Base-by-base conservation (phyloP, 345 rosid genomes). In the Populus deltoides region DNA sequence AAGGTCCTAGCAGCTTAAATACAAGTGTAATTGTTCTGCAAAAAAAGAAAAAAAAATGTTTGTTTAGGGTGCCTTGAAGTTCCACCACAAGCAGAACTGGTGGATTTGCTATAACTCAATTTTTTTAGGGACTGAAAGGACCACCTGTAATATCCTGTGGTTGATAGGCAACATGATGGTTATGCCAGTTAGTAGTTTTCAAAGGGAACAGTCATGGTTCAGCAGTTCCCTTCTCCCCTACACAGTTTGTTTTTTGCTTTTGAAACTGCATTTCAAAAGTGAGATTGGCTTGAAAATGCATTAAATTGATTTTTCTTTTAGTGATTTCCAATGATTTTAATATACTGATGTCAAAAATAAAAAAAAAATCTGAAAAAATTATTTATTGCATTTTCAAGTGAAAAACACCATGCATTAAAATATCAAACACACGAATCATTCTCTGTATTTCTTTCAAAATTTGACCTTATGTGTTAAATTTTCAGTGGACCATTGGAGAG, bases 401-500 rank as follows among this genome's bases (percentile, higher is more conserved):
- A 41, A 41, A 41, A 10, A 10, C 13, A 41, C 45, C 12, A 0
- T 41, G 36, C 5, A 33, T 33, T 5, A 33, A 0, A 12, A 10
- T 41, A 41, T 12, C 13, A 10, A 41, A 41, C 45, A 41, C 45
- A 10, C 10, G 6, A 62, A 20, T 63, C 67, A 63, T 27, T 27
- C 36, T 66, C 22, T 15, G 33, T 31, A 33, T 66, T 20, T 31
- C 4, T 29, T 31, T 33, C 67, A 63, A 62, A 27, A 4, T 65
- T 39, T 75, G 22, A 45, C 43, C 29, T 24, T 35, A 27, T 36
- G 0, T 67, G 18, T 29, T 62, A 53, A 25, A 66, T 24, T 51
- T 38, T 57, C 85, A 92, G 96, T 90, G 96, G 96, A 76, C 79
- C 66, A 88, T 90, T 2, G 90, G 82, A 75, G 92, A 88, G 47